A percentile compares a stretch with the other conserved stretches of the same genome.
These are phyloP conservation scores for Cercospora sp. DNA, from an alignment of 2,329 filamentous ascomycete species.

Conservation along the genomic window DNA sequence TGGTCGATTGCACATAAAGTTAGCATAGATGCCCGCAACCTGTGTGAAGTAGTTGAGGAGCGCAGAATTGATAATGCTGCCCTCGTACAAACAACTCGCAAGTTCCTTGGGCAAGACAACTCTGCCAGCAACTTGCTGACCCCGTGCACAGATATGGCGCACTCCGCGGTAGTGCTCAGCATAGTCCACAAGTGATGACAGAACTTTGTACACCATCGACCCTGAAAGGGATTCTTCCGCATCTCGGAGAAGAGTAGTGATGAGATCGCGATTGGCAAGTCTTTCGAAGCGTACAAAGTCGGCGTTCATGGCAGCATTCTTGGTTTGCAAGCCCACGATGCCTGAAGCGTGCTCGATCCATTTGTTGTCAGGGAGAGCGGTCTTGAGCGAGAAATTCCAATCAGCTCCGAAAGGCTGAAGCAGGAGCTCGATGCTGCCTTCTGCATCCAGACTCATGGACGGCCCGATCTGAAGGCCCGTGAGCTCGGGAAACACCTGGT, in stretches of 20 bases:
- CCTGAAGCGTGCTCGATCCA: constrained; percentile 1
- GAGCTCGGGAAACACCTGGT: neutral
- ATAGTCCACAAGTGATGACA: constrained; percentile 12
- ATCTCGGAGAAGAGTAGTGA: neutral
- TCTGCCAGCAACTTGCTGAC: constrained; percentile 4
- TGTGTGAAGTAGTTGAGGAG: constrained; percentile 11
- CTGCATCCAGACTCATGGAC: neutral
- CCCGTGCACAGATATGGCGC: neutral
- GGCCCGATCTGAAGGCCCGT: neutral
- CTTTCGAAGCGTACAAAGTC: constrained; percentile 9
- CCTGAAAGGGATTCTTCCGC: constrained; percentile 1
- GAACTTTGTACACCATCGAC: constrained; percentile 9
- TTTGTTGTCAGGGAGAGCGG: neutral
- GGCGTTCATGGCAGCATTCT: neutral
- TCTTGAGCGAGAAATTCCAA: constrained; percentile 6
- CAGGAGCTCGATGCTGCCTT: neutral
- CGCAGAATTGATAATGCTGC: constrained; percentile 1
- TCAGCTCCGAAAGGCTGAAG: neutral
- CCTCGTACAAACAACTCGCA: neutral
- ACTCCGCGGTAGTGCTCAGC: constrained; percentile 3
- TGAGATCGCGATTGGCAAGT: neutral
- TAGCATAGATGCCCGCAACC: constrained; percentile 6
- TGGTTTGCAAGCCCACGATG: neutral
- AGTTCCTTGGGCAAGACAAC: constrained; percentile 7
- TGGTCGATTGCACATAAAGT: neutral